Percentiles rank a stretch among this genome's conserved stretches.
These are phyloP conservation scores for Phytophthora cactorum DNA, from an alignment of 352 stramenopile species.

Conservation along the genomic window DNA sequence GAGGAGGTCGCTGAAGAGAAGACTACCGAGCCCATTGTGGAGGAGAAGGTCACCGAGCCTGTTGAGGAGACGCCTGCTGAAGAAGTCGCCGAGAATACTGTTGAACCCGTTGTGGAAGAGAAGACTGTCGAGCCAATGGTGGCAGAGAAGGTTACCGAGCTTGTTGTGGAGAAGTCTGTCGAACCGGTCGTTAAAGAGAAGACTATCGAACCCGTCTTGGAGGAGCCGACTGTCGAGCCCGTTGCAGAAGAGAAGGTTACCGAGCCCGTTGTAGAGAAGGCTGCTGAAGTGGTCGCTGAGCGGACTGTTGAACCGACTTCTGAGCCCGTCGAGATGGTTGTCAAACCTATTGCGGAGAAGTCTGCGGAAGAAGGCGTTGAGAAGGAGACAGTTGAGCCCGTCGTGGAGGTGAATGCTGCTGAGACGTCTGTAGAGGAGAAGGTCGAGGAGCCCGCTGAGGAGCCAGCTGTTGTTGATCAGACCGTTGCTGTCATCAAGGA, in stretches of 20 bases:
- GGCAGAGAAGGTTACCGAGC: constrained; percentile 1
- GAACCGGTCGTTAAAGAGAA: background rate
- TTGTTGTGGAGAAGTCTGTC: background rate
- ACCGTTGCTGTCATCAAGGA: constrained; percentile 19
- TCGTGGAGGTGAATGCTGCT: constrained; percentile 1
- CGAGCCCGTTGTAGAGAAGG: background rate
- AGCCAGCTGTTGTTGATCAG: constrained; percentile 8
- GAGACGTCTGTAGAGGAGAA: constrained; percentile 3
- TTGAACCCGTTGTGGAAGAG: background rate
- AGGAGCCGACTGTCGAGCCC: background rate
- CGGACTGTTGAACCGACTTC: background rate
- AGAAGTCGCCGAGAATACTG: background rate
- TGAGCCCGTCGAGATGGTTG: constrained; percentile 4
- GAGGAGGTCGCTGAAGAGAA: background rate
- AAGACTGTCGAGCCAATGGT: background rate
- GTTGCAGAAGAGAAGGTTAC: background rate
- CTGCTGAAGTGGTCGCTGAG: background rate
- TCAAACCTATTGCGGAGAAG: background rate
- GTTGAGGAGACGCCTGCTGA: background rate
- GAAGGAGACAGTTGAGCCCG: background rate
- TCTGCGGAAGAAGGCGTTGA: background rate
- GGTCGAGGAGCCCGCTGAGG: constrained; percentile 13
- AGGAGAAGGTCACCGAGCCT: background rate
- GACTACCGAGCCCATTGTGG: background rate
- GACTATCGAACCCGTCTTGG: background rate